Evolutionary conservation across 202 grass and related monocot species (phyloP), one percentile per base, ranked within the genome.

Genomic region (Setaria italica): DNA sequence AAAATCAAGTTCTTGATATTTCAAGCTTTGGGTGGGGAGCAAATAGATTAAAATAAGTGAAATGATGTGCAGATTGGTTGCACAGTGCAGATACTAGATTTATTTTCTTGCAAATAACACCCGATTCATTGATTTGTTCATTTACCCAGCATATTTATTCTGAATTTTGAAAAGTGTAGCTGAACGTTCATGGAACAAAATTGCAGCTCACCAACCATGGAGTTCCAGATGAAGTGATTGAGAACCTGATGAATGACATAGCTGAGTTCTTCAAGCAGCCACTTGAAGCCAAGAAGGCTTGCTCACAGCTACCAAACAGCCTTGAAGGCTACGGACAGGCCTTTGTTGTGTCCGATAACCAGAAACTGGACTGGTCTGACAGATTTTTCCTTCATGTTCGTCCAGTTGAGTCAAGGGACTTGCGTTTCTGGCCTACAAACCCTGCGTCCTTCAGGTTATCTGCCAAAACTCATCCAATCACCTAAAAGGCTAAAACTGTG

Each of bases 331-430:
- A 88, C 14, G 89, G 86, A 46, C 92, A 94, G 7, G 32, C 21
- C n/a, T 94, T 94, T 14, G 86, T 94, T 3, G 1, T 79, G 0
- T 91, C 92, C 0, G 66, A 93, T 13, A 68, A 85, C 4, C 91
- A 93, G 32, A 88, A 90, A 41, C 74, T 90, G 11, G 91, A 93
- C 25, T 89, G 91, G 88, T 73, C 6, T 1, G 91, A 93, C 73
- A 72, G 88, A 62, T n/a, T 88, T 54, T 88, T 70, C 43, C 58
- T 90, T 43, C 19, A 41, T 1, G 64, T 83, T 1, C 74, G 51
- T 11, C 91, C 91, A 4, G 15, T 34, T 4, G 19, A 33, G 3
- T 34, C 19, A 13, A 78, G 88, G 70, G 63, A 88, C 43, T 62
- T 88, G 75, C 67, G 51, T 70, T 72, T 90, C 16, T 84, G 88